Percentiles rank a stretch among this genome's conserved stretches.
phyloP scores from a whole-genome alignment of 768 basidiomycete species.

The Amanita exitialis region DNA sequence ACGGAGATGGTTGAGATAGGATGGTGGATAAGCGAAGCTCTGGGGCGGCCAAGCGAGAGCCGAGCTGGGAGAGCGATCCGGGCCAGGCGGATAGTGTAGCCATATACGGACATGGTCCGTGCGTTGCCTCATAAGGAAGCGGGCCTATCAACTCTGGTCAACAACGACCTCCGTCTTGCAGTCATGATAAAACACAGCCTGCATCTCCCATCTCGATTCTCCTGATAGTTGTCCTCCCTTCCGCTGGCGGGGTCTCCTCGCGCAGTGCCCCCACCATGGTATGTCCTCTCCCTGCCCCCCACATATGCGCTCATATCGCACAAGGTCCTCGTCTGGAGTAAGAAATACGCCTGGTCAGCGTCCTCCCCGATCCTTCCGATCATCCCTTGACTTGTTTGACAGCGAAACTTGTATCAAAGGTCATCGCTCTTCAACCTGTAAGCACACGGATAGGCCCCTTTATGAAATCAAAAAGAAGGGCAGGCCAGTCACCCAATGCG shows the following conservation, averaged over 20 bases:
- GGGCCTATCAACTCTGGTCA: slow-evolving; percentile 44
- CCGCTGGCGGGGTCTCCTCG: slow-evolving; percentile 45
- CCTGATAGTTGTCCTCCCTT: slow-evolving; percentile 44
- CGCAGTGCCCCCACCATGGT: slow-evolving; percentile 34
- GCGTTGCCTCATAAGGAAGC: slow-evolving; percentile 26
- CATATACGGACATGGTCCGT: slow-evolving; percentile 22
- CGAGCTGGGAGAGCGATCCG: slow-evolving; percentile 66
- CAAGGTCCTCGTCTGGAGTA: slow-evolving; percentile 64
- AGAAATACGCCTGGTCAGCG: slow-evolving; percentile 76
- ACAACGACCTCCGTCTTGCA: slow-evolving; percentile 27
- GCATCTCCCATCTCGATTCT: slow-evolving; percentile 17
- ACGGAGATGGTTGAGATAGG: slow-evolving; percentile 67
- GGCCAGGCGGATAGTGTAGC: slow-evolving; percentile 19
- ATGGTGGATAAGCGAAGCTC: slow-evolving; percentile 66
- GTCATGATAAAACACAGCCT: slow-evolving; percentile 36
- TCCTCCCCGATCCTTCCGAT: background rate
- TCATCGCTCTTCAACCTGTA: slow-evolving; percentile 83
- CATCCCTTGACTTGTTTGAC: slow-evolving; percentile 9
- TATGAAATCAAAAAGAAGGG: slow-evolving; percentile 94
- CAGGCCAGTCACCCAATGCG: slow-evolving; percentile 85
- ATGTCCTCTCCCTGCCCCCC: slow-evolving; percentile 8
- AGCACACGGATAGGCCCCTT: slow-evolving; percentile 79
- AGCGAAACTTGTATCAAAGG: slow-evolving; percentile 94
- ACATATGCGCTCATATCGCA: slow-evolving; percentile 6
- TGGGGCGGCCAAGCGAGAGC: slow-evolving; percentile 64